phyloP scores from a whole-genome alignment of 176 grass and related monocot species.

The Cymbopogon citratus region DNA sequence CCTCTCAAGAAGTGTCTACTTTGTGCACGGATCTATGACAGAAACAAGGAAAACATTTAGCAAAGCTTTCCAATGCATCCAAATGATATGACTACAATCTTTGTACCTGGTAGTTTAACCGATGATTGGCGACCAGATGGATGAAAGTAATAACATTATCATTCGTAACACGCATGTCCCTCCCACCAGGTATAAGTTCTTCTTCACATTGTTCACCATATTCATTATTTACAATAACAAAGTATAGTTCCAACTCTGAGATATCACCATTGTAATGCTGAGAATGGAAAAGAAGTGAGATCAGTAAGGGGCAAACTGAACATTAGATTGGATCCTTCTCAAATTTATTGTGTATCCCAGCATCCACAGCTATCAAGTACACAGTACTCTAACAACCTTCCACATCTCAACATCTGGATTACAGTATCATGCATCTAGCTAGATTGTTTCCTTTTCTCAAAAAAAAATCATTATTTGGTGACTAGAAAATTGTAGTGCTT shows the following conservation, averaged over 20 bases:
- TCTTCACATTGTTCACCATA: slow-evolving; percentile 97
- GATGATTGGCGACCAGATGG: slow-evolving; percentile 94
- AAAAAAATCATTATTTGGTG: not conserved
- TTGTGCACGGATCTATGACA: slow-evolving; percentile 75
- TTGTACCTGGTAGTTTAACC: slow-evolving; percentile 86
- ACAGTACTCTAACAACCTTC: slow-evolving; percentile 1
- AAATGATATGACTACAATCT: slow-evolving; percentile 10
- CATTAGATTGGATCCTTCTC: not conserved
- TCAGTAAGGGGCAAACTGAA: not conserved
- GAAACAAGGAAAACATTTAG: slow-evolving; percentile 22
- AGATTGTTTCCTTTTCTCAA: not conserved
- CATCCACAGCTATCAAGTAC: not conserved
- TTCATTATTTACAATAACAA: slow-evolving; percentile 97
- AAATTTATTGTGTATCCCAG: not conserved
- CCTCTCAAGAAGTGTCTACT: slow-evolving; percentile 89
- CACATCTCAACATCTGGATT: not conserved
- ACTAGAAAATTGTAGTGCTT: not conserved
- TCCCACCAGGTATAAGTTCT: slow-evolving; percentile 83
- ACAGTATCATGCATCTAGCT: not conserved
- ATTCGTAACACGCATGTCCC: slow-evolving; percentile 77
- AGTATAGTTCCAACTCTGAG: slow-evolving; percentile 88
- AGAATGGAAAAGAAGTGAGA: not conserved
- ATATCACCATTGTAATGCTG: slow-evolving; percentile 87
- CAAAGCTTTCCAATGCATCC: slow-evolving; percentile 7
- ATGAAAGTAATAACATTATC: slow-evolving; percentile 98